Conservation (phyloP, 352 stramenopile species). For the Thalassiosira ordinaria region DNA sequence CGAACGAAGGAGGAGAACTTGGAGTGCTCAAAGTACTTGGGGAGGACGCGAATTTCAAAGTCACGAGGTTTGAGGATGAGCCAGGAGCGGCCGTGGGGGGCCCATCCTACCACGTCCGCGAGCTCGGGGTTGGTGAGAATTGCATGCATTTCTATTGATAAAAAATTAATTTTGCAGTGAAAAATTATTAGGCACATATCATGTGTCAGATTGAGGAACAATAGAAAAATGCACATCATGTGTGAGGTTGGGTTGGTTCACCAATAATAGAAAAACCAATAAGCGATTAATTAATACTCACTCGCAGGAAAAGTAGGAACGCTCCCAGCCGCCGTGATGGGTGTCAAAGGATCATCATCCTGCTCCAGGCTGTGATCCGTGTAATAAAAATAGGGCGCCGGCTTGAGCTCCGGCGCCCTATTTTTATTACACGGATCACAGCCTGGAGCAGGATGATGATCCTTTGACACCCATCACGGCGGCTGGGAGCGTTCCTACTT, state of each 20-base stretch:
- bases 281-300: slow-evolving; percentile 6
- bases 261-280: no score
- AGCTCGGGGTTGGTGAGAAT: slow-evolving; percentile 68
- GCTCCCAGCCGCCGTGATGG: slow-evolving; percentile 40
- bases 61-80: slow-evolving; percentile 72
- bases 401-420: slow-evolving; percentile 49
- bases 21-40: slow-evolving; percentile 81
- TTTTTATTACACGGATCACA: slow-evolving; percentile 59
- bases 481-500: slow-evolving; percentile 56
- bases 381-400: slow-evolving; percentile 58
- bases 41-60: slow-evolving; percentile 76
- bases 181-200: no score
- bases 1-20: slow-evolving; percentile 87
- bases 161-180: no score
- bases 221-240: neutral
- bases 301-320: slow-evolving; percentile 65
- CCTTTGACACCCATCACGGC: slow-evolving; percentile 48
- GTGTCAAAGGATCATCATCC: slow-evolving; percentile 55
- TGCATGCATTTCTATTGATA: no score
- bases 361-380: slow-evolving; percentile 42
- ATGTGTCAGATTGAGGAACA: no score
- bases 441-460: slow-evolving; percentile 47
- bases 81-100: slow-evolving; percentile 72
- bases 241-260: neutral
- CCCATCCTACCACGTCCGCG: slow-evolving; percentile 71